These are phyloP conservation scores for Eragrostis tef DNA, from an alignment of 202 grass and related monocot species.

Conservation along the genomic window DNA sequence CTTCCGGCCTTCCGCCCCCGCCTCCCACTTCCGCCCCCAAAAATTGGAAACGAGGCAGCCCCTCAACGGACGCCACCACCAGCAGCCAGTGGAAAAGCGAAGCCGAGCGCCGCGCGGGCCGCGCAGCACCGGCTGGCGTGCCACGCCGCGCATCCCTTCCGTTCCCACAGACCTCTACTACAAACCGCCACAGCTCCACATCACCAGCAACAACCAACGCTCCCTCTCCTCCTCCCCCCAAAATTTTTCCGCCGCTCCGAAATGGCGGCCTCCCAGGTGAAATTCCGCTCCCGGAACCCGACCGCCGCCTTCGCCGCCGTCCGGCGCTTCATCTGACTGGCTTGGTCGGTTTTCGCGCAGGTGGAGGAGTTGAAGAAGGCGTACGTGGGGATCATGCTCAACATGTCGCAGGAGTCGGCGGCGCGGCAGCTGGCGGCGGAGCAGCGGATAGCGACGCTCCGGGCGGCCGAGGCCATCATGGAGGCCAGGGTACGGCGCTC, in stretches of 20 bases:
- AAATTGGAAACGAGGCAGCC: constrained; percentile 42
- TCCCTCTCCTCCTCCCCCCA: neutral
- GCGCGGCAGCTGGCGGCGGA: constrained; percentile 86
- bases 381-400: constrained; percentile 84
- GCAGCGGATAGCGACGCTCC: constrained; percentile 52
- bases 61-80: constrained; percentile 32
- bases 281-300: constrained; percentile 37
- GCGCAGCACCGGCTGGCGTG: constrained; percentile 38
- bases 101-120: constrained; percentile 20
- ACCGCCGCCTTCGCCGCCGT: neutral
- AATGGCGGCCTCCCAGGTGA: constrained; percentile 68
- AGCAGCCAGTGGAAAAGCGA: constrained; percentile 29
- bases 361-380: constrained; percentile 67
- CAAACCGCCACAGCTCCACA: constrained; percentile 29
- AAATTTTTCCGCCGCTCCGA: neutral
- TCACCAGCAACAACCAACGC: constrained; percentile 36
- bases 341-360: constrained; percentile 4
- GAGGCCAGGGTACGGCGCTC: constrained; percentile 56
- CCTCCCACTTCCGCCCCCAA: constrained; percentile 28
- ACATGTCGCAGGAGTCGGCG: constrained; percentile 83
- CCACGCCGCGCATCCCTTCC: constrained; percentile 14
- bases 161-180: constrained; percentile 16
- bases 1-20: neutral
- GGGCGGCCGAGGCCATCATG: constrained; percentile 63
- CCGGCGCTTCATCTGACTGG: neutral